Evolutionary conservation across 768 basidiomycete species (phyloP).

Genomic region (Suillus paluster): DNA sequence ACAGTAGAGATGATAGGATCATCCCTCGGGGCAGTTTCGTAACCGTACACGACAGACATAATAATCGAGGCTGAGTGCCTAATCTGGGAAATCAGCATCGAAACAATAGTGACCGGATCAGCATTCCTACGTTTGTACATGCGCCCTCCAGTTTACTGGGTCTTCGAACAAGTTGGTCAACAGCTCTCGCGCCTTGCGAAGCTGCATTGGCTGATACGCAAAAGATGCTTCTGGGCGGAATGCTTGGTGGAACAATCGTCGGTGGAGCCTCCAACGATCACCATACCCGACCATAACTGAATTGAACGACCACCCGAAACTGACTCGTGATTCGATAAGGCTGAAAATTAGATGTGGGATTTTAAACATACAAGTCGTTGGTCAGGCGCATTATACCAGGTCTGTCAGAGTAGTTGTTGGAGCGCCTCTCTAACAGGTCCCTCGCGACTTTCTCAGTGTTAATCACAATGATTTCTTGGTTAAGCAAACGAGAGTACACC

Average conservation of each 20-base stretch:
- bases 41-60: slow-evolving; percentile 37
- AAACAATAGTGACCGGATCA: not conserved
- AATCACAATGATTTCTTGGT: slow-evolving; percentile 42
- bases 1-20: slow-evolving; percentile 32
- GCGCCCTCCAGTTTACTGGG: slow-evolving; percentile 19
- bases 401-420: slow-evolving; percentile 50
- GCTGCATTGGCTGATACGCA: slow-evolving; percentile 26
- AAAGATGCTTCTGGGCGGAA: slow-evolving; percentile 26
- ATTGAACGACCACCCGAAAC: slow-evolving; percentile 36
- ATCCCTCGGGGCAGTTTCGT: slow-evolving; percentile 26
- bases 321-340: slow-evolving; percentile 2
- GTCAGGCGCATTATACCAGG: slow-evolving; percentile 33
- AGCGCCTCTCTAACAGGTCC: slow-evolving; percentile 51
- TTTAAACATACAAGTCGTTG: slow-evolving; percentile 31
- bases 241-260: slow-evolving; percentile 32
- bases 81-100: not conserved
- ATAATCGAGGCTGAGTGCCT: slow-evolving; percentile 33
- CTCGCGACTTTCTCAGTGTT: slow-evolving; percentile 43
- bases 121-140: slow-evolving; percentile 29
- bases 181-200: slow-evolving; percentile 30
- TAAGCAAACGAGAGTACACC: slow-evolving; percentile 41
- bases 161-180: slow-evolving; percentile 28
- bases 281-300: slow-evolving; percentile 31
- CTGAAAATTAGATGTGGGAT: not conserved
- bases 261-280: slow-evolving; percentile 34